Evolutionary conservation across 2,329 filamentous ascomycete species (phyloP), one percentile per base, ranked within the genome.

Genomic region (Sordariomycetes sp.): DNA sequence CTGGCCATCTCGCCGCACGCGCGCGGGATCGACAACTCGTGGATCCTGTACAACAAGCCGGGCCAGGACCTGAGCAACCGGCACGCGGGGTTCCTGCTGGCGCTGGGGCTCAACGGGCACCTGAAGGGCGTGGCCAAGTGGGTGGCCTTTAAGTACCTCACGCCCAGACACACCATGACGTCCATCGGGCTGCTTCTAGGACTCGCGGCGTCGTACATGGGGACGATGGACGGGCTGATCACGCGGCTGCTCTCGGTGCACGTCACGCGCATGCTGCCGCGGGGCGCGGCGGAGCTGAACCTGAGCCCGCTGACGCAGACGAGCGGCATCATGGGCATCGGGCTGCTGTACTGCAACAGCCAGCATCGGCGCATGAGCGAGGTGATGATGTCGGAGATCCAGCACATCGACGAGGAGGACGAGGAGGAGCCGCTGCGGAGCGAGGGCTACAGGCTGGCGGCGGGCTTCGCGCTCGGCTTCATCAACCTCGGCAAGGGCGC

Each of bases 141-240:
- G 93, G 87, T 99, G 51, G 93, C 92, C 10, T 99, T 97, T 80
- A 97, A 97, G 68, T 99, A 99, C 65, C 77, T 99, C n/a, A 99
- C 94, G 0, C 93, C 94, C 1, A 99, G 99, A 67, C 95, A 99
- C 71, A 96, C 92, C 28, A 99, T 99, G 94, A 97, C 94, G 25
- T 97, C 94, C 1, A 93, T 99, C 58, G 94, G 94, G 11, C 77
- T 99, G n/a, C 79, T 99, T 3, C 78, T 99, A 0, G 94, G 94
- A 1, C 78, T 99, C 20, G 92, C 94, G 10, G 94, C 90, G 28
- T 97, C 94, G 1, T 96, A 96, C 68, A 79, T 97, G 64, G 94
- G 95, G 1, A 97, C 92, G 2, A 97, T 97, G 93, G 94, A 99
- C 69, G 94, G 90, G 1, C 79, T 97, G 32, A 93, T 97, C 61